These are phyloP conservation scores for Crepidotus variabilis DNA, from an alignment of 768 basidiomycete genomes.

Conservation along the genomic window DNA sequence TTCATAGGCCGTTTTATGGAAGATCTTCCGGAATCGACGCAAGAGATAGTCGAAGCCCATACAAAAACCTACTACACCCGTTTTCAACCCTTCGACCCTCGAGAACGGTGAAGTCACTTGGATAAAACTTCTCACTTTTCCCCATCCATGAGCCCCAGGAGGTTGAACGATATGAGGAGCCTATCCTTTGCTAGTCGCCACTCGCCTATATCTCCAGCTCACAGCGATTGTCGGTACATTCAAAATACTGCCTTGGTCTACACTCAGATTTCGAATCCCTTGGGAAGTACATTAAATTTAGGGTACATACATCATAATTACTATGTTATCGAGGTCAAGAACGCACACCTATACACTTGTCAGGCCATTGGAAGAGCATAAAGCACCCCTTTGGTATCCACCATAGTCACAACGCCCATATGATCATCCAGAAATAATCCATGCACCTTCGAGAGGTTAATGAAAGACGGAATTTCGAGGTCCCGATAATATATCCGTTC, in stretches of 20 bases:
- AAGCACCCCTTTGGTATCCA: constrained; percentile 15
- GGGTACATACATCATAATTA: neutral
- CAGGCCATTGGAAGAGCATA: constrained; percentile 20
- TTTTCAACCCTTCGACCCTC: constrained; percentile 61
- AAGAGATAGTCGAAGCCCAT: constrained; percentile 82
- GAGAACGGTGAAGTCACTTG: neutral
- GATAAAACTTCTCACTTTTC: neutral
- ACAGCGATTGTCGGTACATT: too few species aligned
- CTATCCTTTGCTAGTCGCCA: too few species aligned
- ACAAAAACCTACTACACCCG: constrained; percentile 85
- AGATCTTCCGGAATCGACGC: constrained; percentile 90
- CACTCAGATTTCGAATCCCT: too few species aligned
- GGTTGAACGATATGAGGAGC: too few species aligned
- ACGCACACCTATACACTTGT: too few species aligned
- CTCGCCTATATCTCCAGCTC: neutral
- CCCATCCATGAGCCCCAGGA: neutral
- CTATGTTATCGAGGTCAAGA: neutral
- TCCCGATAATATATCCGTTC: constrained; percentile 9
- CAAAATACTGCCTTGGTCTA: too few species aligned
- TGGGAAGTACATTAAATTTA: too few species aligned
- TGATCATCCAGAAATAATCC: constrained; percentile 25
- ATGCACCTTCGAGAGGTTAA: constrained; percentile 14
- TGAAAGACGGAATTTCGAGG: constrained; percentile 15
- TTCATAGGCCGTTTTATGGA: constrained; percentile 69
- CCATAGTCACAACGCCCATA: constrained; percentile 19